These are phyloP conservation scores for Lolium multiflorum DNA, from an alignment of 176 grass and related monocot species.

Conservation along the genomic window DNA sequence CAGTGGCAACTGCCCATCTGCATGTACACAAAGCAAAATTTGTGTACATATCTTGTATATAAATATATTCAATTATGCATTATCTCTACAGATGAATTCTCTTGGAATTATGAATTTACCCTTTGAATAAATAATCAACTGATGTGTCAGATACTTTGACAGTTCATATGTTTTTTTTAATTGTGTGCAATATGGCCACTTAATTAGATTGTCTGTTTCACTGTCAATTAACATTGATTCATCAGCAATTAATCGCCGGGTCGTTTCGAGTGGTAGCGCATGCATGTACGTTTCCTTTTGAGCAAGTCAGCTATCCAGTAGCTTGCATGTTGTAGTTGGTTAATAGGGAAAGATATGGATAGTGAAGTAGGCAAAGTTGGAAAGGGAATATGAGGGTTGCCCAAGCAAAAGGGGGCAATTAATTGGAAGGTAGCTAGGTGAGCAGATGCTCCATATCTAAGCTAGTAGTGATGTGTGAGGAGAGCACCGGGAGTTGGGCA, in stretches of 20 bases:
- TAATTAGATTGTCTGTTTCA: background rate
- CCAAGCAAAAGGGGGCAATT: constrained; percentile 29
- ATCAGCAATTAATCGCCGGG: background rate
- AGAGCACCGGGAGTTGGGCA: constrained; percentile 28
- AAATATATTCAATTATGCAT: background rate
- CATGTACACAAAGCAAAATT: background rate
- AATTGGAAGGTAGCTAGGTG: constrained; percentile 36
- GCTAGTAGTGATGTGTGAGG: constrained; percentile 3
- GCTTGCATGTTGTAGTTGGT: constrained; percentile 10
- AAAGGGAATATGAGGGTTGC: constrained; percentile 51
- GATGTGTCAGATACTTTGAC: background rate
- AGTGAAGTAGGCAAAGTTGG: constrained; percentile 62
- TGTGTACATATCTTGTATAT: background rate
- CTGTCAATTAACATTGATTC: background rate
- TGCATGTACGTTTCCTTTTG: constrained; percentile 51
- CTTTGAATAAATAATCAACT: background rate
- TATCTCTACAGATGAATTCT: background rate
- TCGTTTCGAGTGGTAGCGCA: constrained; percentile 44
- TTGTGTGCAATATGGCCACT: background rate
- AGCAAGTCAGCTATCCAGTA: constrained; percentile 23
- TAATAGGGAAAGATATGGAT: constrained; percentile 31
- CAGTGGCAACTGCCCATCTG: background rate
- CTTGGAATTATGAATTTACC: background rate
- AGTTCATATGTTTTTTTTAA: too few species aligned
- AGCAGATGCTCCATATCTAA: constrained; percentile 22